Evolutionary conservation across 83 land plant genomes (phyloP), one percentile per base, ranked within the genome.

Genomic region (Picea abies): DNA sequence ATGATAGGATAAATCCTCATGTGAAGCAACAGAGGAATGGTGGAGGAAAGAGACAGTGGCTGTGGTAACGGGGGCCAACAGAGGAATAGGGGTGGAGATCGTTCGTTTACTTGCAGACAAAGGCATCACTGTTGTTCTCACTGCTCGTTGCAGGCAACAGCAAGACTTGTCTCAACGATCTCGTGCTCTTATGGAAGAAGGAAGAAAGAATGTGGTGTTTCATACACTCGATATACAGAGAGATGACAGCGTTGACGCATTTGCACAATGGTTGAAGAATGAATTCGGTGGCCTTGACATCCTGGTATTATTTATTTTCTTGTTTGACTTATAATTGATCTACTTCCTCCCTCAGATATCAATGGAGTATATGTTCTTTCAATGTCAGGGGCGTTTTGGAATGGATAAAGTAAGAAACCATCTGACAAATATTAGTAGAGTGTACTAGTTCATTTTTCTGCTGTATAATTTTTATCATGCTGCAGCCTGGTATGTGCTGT

Each of bases 21-120:
- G 35, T 32, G 35, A 32, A 32, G 35, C 35, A 32, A 32, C 35
- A 32, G 35, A 32, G 35, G 35, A 32, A 32, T 32, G 35, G 35
- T 87, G 88, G 88, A 76, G 77, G 4, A 67, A 76, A 52, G 71
- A 87, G 15, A 87, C 88, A n/a, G 81, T 84, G 80, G 91, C 89
- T 32, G 89, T 89, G 63, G 89, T 89, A 64, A 89, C 91, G 6
- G 91, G 91, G 41, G 82, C 89, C 25, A 89, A 89, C 82, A 84
- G 85, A 73, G 89, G 91, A 8, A 87, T 89, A 62, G 91, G 91
- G 0, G 63, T 68, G 11, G 87, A 87, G 72, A 80, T 84, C 39
- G 82, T 71, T 7, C 73, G 81, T 19, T 86, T 84, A 76, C 84
- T 89, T 11, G 89, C 89, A 7, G 60, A 83, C 11, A 52, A 84